These are phyloP conservation scores for Raphanus raphanistrum DNA, from an alignment of 345 rosid species.

Conservation along the genomic window DNA sequence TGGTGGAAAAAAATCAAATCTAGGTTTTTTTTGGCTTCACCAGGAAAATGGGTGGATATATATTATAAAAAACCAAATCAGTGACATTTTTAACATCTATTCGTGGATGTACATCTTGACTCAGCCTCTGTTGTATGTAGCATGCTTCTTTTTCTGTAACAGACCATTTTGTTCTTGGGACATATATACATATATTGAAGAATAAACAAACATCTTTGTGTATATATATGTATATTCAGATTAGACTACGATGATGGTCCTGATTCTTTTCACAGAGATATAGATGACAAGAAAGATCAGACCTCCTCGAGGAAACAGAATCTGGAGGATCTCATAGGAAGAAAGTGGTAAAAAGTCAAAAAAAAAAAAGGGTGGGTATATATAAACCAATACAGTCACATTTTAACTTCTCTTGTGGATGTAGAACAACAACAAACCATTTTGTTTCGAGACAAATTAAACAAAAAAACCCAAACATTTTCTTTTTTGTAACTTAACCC, in stretches of 20 bases:
- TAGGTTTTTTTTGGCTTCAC: constrained; percentile 27
- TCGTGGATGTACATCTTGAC: constrained; percentile 46
- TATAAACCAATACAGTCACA: too few species aligned
- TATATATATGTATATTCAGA: neutral
- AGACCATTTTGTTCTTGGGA: constrained; percentile 24
- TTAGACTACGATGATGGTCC: neutral
- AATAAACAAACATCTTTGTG: neutral
- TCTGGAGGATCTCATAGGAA: too few species aligned
- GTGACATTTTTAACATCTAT: constrained; percentile 28
- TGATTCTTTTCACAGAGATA: constrained; percentile 8
- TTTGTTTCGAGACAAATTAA: constrained; percentile 20
- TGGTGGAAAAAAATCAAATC: constrained; percentile 4
- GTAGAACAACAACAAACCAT: neutral
- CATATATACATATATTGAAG: constrained; percentile 20
- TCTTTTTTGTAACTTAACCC: too few species aligned
- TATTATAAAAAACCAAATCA: neutral
- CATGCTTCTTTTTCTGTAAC: constrained; percentile 28
- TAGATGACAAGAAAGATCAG: constrained; percentile 14
- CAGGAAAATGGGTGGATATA: constrained; percentile 5
- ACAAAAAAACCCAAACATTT: neutral
- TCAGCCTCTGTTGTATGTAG: constrained; percentile 38
- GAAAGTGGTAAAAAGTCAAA: too few species aligned
- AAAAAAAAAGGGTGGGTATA: too few species aligned
- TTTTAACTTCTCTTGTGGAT: too few species aligned
- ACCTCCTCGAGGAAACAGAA: too few species aligned